Evolutionary conservation across 2,329 filamentous ascomycete species (phyloP).

Genomic region (Pseudocercospora crystallina): DNA sequence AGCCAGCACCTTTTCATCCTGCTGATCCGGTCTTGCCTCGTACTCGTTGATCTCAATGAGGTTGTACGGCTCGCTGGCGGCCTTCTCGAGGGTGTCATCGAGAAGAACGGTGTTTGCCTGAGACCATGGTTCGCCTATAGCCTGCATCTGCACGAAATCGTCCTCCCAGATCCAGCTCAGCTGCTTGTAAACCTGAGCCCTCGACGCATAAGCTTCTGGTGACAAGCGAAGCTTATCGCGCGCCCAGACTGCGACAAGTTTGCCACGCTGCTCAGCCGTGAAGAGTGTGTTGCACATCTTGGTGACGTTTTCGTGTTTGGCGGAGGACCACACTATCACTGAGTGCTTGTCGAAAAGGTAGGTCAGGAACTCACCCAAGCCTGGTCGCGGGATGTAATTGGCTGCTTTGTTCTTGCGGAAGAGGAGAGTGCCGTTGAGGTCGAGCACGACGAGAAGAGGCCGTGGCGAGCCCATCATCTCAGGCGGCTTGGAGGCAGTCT

Average conservation of each 20-base stretch:
- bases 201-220: slow-evolving; percentile 61
- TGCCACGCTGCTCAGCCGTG: slow-evolving; percentile 49
- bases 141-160: slow-evolving; percentile 40
- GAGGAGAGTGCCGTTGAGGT: slow-evolving; percentile 90
- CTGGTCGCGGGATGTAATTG: slow-evolving; percentile 58
- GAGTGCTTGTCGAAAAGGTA: slow-evolving; percentile 73
- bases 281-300: slow-evolving; percentile 68
- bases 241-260: slow-evolving; percentile 72
- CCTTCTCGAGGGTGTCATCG: slow-evolving; percentile 82
- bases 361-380: slow-evolving; percentile 66
- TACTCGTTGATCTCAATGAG: slow-evolving; percentile 81
- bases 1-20: slow-evolving; percentile 46
- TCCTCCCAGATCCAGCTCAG: slow-evolving; percentile 70
- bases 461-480: slow-evolving; percentile 18
- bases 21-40: slow-evolving; percentile 44
- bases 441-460: slow-evolving; percentile 74
- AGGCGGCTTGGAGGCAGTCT: slow-evolving; percentile 14
- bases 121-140: slow-evolving; percentile 55
- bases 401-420: slow-evolving; percentile 58
- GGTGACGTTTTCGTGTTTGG: slow-evolving; percentile 69
- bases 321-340: slow-evolving; percentile 91
- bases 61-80: slow-evolving; percentile 78
- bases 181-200: slow-evolving; percentile 88
- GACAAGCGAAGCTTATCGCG: slow-evolving; percentile 74
- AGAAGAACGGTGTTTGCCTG: slow-evolving; percentile 87